Percentiles rank a stretch among this genome's conserved stretches.
Evolutionary conservation across 257 asterid species (phyloP).

Genomic region (Ehretia macrophylla): DNA sequence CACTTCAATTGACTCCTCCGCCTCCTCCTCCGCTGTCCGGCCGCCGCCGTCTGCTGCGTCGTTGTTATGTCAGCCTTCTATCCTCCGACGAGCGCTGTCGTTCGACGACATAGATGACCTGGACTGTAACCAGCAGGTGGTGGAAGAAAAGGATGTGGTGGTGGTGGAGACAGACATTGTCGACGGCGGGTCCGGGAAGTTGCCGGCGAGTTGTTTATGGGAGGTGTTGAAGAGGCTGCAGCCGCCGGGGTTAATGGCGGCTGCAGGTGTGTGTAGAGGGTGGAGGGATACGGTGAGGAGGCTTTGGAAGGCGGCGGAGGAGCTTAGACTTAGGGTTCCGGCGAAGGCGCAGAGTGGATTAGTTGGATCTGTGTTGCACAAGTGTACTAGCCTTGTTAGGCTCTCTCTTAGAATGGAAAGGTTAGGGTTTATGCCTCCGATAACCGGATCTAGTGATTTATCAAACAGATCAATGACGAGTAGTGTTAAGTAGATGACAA

Average conservation of each 20-base stretch:
- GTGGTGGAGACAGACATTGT: conserved; percentile 46
- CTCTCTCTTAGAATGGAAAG: conserved; percentile 80
- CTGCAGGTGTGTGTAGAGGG: conserved; percentile 78
- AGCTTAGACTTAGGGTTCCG: conserved; percentile 80
- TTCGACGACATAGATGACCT: conserved; percentile 59
- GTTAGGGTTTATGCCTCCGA: conserved; percentile 39
- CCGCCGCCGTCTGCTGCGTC: conserved; percentile 26
- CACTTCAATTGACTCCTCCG: conserved; percentile 24
- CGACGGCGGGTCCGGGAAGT: conserved; percentile 33
- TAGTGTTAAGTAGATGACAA: neutral
- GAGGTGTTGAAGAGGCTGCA: conserved; percentile 83
- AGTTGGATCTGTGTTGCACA: conserved; percentile 84
- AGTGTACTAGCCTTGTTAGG: conserved; percentile 66
- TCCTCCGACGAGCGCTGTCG: conserved; percentile 66
- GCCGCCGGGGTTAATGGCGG: conserved; percentile 59
- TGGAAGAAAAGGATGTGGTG: conserved; percentile 24
- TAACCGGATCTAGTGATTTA: conserved; percentile 32
- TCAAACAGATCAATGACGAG: conserved; percentile 13
- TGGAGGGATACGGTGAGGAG: conserved; percentile 71
- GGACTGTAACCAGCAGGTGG: conserved; percentile 37
- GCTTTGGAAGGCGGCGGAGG: conserved; percentile 88
- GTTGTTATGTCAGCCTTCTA: conserved; percentile 20
- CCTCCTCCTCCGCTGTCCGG: conserved; percentile 18
- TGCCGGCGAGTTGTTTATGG: conserved; percentile 67
- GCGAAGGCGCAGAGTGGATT: conserved; percentile 65